Base-by-base conservation (phyloP, 306 rosid species). In the Alnus glutinosa region DNA sequence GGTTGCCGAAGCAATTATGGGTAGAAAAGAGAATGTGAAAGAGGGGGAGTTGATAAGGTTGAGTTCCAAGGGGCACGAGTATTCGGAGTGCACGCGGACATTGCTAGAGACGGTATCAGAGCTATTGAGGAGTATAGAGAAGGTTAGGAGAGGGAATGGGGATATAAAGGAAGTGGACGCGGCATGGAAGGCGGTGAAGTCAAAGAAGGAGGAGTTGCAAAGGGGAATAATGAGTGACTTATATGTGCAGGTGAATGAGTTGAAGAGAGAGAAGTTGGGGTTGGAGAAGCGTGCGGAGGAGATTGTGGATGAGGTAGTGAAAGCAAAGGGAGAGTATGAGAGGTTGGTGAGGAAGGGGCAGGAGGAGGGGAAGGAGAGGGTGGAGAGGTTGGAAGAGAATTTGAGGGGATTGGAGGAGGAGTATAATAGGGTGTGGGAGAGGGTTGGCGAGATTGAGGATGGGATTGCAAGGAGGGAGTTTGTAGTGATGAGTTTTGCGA, bases 401-500 rank as follows among this genome's bases (percentile, higher is more conserved):
- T 70, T 89, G 82, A 82, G 39, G 49, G 83, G 61, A 81, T 67
- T 94, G 86, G 97, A 89, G 79, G 77, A 70, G 69, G 96, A 87
- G 80, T 91, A 89, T 50, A 73, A 82, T 80, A 88, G 50, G 83
- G 66, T 75, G 48, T 87, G 88, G 93, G 93, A 86, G 80, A 85
- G 71, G 66, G 79, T 87, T 28, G 88, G 87, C 64, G 89, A 91
- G 36, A 80, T 92, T 73, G 97, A 78, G 82, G 97, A 89, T 68
- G 54, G 3, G 76, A 86, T 91, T 78, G 75, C 73, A 62, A 86
- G 89, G 89, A 82, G 75, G 77, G 98, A 94, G 87, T 92, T 89
- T 0, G 62, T 59, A 39, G 97, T 97, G 7, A 74, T 92, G 85
- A 92, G 97, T 75, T 89, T 71, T 68, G 98, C 95, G 75, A 93